phyloP scores from a whole-genome alignment of 2,329 filamentous ascomycete species.

The Gaeumannomyces tritici region DNA sequence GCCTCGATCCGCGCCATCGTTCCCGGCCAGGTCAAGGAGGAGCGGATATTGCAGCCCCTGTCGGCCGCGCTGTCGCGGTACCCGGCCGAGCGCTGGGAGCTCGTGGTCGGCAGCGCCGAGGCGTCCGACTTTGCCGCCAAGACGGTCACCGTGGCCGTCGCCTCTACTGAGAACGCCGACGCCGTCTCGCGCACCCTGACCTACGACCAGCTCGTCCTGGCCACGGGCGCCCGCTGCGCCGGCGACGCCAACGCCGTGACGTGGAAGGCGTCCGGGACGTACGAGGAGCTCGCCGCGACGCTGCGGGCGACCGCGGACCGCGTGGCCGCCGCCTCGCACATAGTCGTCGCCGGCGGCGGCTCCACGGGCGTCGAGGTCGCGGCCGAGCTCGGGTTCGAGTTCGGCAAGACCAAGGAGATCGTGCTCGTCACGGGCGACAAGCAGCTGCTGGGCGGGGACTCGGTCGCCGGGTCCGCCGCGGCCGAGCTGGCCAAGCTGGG shows the following conservation, averaged over 20 bases:
- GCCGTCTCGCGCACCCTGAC: slow-evolving; percentile 18
- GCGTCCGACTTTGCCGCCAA: slow-evolving; percentile 30
- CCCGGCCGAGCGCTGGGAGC: slow-evolving; percentile 35
- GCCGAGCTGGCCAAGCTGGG: slow-evolving; percentile 42
- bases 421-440: slow-evolving; percentile 33
- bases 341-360: slow-evolving; percentile 48
- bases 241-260: slow-evolving; percentile 27
- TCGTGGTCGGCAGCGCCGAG: slow-evolving; percentile 39
- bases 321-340: slow-evolving; percentile 35
- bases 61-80: slow-evolving; percentile 39
- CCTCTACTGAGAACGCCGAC: no score
- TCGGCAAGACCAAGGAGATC: slow-evolving; percentile 34
- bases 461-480: slow-evolving; percentile 26
- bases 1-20: slow-evolving; percentile 46
- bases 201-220: slow-evolving; percentile 50
- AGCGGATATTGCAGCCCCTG: slow-evolving; percentile 40
- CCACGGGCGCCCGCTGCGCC: slow-evolving; percentile 39
- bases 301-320: slow-evolving; percentile 30
- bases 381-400: slow-evolving; percentile 44
- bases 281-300: slow-evolving; percentile 30
- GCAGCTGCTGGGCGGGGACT: slow-evolving; percentile 34
- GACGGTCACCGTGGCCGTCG: slow-evolving; percentile 31
- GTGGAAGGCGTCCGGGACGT: slow-evolving; percentile 40
- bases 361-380: slow-evolving; percentile 46
- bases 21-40: slow-evolving; percentile 36